These are phyloP conservation scores for Macrolepiota fuliginosa DNA, from an alignment of 768 basidiomycete species.

Conservation along the genomic window DNA sequence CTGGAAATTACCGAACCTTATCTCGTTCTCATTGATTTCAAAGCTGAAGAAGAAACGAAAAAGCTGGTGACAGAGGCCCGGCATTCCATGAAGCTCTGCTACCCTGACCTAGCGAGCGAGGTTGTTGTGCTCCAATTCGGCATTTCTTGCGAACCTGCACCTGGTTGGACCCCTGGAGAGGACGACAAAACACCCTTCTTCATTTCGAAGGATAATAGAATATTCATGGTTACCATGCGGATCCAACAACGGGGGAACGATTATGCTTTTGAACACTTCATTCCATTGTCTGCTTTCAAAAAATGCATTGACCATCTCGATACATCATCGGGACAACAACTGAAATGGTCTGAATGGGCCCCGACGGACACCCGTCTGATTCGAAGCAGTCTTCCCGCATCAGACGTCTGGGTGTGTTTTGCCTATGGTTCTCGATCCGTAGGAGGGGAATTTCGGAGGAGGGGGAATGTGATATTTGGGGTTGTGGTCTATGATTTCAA, in stretches of 20 bases:
- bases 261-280: constrained; percentile 38
- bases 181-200: constrained; percentile 44
- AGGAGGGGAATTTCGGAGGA: constrained; percentile 37
- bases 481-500: constrained; percentile 54
- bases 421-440: constrained; percentile 32
- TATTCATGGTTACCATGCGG: constrained; percentile 47
- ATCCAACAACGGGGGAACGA: constrained; percentile 20
- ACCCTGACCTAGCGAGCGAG: constrained; percentile 32
- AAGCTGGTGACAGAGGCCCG: constrained; percentile 27
- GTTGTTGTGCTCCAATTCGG: constrained; percentile 31
- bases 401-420: constrained; percentile 57
- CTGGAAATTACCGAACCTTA: constrained; percentile 17
- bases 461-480: constrained; percentile 15
- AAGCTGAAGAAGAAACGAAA: constrained; percentile 24
- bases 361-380: constrained; percentile 44
- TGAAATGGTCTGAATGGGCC: constrained; percentile 54
- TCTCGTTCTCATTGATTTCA: constrained; percentile 39
- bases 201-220: constrained; percentile 34
- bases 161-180: constrained; percentile 37
- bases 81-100: constrained; percentile 37
- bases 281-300: constrained; percentile 39
- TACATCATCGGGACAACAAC: constrained; percentile 16
- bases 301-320: constrained; percentile 15
- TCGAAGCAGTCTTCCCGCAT: constrained; percentile 26
- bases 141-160: constrained; percentile 55